Percentiles rank a stretch among this genome's conserved stretches.
phyloP scores from a whole-genome alignment of 2,329 filamentous ascomycete species.

The Aschersonia sp. region DNA sequence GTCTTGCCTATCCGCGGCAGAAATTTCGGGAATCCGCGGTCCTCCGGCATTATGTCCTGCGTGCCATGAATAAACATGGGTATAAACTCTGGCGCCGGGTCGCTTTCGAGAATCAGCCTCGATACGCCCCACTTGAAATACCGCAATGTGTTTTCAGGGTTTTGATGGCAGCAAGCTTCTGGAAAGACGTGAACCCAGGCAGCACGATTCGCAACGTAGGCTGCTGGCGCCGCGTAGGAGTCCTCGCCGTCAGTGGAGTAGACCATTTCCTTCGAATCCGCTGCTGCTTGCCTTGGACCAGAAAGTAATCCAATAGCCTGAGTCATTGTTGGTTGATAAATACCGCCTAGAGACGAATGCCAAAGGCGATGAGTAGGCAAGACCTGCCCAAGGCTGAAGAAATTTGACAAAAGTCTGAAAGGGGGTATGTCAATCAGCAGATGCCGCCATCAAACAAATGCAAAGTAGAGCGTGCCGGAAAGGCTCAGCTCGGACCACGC shows the following conservation, averaged over 20 bases:
- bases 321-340: conserved; percentile 79
- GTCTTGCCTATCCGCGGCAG: conserved; percentile 60
- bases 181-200: conserved; percentile 94
- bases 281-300: conserved; percentile 32
- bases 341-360: conserved; percentile 67
- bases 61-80: conserved; percentile 92
- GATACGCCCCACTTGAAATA: conserved; percentile 99
- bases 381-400: conserved; percentile 83
- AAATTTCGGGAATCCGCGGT: conserved; percentile 64
- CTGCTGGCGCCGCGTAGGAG: conserved; percentile 54
- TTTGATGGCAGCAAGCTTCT: conserved; percentile 87
- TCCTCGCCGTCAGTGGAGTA: conserved; percentile 57
- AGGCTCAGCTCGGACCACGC: not conserved
- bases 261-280: conserved; percentile 21
- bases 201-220: conserved; percentile 53
- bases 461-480: no score
- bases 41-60: conserved; percentile 77
- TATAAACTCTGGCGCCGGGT: conserved; percentile 75
- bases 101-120: conserved; percentile 76
- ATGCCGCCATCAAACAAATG: no score
- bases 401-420: conserved; percentile 49
- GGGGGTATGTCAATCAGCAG: not conserved
- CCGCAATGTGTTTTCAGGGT: conserved; percentile 61
- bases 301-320: conserved; percentile 78
- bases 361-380: conserved; percentile 73